A percentile compares a stretch with the other conserved stretches of the same genome.
These are phyloP conservation scores for Sisymbrium altissimum DNA, from an alignment of 345 rosid genomes.

Conservation along the genomic window DNA sequence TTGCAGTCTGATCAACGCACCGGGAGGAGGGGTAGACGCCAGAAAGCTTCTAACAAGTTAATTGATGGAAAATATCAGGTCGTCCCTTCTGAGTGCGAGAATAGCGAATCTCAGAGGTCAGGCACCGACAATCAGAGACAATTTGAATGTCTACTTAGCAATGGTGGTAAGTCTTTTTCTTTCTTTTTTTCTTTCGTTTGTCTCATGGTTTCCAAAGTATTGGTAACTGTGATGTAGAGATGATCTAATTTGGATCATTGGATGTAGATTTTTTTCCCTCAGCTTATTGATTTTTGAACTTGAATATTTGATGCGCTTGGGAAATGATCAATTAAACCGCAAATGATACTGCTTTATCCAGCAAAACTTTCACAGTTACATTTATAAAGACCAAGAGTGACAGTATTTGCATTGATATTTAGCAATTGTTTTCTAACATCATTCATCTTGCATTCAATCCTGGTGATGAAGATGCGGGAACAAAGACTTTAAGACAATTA, in stretches of 20 bases:
- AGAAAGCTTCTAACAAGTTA: conserved; percentile 55
- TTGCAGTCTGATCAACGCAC: conserved; percentile 46
- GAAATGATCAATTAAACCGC: no score
- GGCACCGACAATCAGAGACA: conserved; percentile 26
- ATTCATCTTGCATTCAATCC: conserved; percentile 16
- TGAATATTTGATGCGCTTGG: background rate
- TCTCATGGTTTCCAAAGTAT: background rate
- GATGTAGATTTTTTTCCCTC: background rate
- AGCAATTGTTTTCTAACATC: background rate
- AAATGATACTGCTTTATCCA: background rate
- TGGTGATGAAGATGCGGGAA: conserved; percentile 43
- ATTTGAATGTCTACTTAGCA: conserved; percentile 27
- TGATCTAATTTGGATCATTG: background rate
- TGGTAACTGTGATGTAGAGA: background rate
- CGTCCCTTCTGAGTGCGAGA: conserved; percentile 48
- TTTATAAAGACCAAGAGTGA: background rate
- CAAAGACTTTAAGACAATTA: conserved; percentile 70
- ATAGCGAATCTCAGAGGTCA: conserved; percentile 36
- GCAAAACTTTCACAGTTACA: background rate
- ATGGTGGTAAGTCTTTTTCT: conserved; percentile 39
- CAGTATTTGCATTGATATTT: no score
- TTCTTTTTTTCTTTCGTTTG: background rate
- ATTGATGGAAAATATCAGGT: conserved; percentile 16
- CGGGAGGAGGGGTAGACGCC: conserved; percentile 80
- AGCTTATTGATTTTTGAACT: background rate